Evolutionary conservation across 2,329 filamentous ascomycete species (phyloP), one percentile per base, ranked within the genome.

Genomic region (Neofusicoccum umdonicola): DNA sequence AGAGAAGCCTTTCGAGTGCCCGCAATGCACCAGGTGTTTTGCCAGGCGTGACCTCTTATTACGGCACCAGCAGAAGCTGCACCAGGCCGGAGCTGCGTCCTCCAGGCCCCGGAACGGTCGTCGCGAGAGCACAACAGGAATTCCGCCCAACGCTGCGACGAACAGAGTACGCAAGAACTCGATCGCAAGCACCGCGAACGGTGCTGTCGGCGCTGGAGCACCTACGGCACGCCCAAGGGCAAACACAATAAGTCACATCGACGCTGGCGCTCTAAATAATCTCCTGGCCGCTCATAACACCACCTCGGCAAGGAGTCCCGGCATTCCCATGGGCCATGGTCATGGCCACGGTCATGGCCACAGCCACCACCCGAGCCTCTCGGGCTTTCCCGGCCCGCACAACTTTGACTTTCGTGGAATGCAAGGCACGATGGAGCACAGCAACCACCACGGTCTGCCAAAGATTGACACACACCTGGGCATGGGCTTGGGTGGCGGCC

Each of bases 1-100:
- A 78, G 93, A 99, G 81, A 99, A 99, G 83, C 95, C 95, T 0
- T 99, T 99, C 72, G 93, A 97, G 79, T 99, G 95, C 73, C 92
- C 92, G 34, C 92, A 98, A 77, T 99, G 95, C 79, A 86, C 92
- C 42, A 84, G 95, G 79, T 98, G 95, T 80, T 99, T 99, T 79
- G 95, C 95, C 66, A 88, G 95, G 67, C 88, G 95, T 69, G 95
- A 99, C 78, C 80, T 99, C 70, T 85, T 99, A 63, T 82, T 99
- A 69, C 88, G 95, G 66, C 95, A 99, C 79, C 95, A 99, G 84
- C 95, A 99, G 83, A 99, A 99, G 83, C 86, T 99, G 54, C 95
- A 99, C 77, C 92, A 96, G 84, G 92, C 92, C 31, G 91, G 92
- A 12, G 93, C 93, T 0, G 91, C 95, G 5, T 93, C 93, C 5